Evolutionary conservation across 139 green algal species (phyloP), one percentile per base, ranked within the genome.

Genomic region (Nannochloris sp.): DNA sequence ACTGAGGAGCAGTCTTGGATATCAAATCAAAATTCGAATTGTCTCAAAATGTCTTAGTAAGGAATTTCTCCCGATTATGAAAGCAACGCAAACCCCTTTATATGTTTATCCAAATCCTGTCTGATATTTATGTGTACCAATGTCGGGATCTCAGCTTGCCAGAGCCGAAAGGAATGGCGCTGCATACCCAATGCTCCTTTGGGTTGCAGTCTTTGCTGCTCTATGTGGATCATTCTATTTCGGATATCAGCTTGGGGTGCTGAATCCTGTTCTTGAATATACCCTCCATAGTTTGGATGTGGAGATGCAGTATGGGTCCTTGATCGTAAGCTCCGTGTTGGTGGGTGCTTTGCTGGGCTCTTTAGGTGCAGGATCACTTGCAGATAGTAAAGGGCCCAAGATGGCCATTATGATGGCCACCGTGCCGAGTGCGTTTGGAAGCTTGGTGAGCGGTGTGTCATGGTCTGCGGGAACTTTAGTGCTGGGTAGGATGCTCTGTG

Each of bases 241-340:
- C 61, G 76, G 83, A 8, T 87, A 74, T 56, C 65, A 83, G n/a
- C 43, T 90, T 6, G 83, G 71, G 2, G 62, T 86, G 10, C 64
- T 90, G 11, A 90, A 90, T 64, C 83, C 79, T 0, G 53, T 63
- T 25, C 57, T 84, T 12, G 15, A 66, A 2, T 23, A 36, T 4
- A 51, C 83, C 12, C 61, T 67, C 4, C 31, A 40, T 3, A 75
- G 75, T n/a, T 59, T 88, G 21, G 18, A 61, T 43, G 31, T 68
- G 67, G 0, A 66, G 79, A 49, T 21, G 76, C 5, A 50, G 56
- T 19, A 78, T 82, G 44, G 80, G 62, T 8, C 37, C 53, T 2
- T 57, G 88, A 74, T 97, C 0, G 88, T 97, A 10, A 87, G 72
- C 75, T 87, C 57, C 56, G 75, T 84, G 4, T 76, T 97, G 21